These are phyloP conservation scores for Heracleum sosnowskyi DNA, from an alignment of 129 eudicot genomes.

Conservation along the genomic window DNA sequence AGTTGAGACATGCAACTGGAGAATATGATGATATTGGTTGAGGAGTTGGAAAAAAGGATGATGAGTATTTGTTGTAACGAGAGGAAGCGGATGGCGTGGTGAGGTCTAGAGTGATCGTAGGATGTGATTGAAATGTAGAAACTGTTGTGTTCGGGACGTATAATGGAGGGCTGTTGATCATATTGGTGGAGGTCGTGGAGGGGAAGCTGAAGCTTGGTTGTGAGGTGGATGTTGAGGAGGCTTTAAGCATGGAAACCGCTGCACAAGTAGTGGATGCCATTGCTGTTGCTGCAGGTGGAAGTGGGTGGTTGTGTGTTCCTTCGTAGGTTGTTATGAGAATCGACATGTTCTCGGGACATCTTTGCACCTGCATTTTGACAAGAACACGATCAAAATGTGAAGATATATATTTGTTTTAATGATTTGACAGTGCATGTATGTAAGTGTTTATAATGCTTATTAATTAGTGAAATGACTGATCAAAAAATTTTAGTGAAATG, in stretches of 20 bases:
- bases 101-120: slow-evolving; percentile 77
- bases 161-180: slow-evolving; percentile 27
- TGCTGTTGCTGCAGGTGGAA: slow-evolving; percentile 70
- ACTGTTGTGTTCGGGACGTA: slow-evolving; percentile 44
- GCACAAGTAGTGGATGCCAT: slow-evolving; percentile 93
- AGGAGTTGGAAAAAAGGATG: slow-evolving; percentile 22
- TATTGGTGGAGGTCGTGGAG: slow-evolving; percentile 9
- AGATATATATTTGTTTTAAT: no score
- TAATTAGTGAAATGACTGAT: no score
- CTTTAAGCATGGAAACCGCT: slow-evolving; percentile 78
- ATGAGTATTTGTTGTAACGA: slow-evolving; percentile 31
- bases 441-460: no score
- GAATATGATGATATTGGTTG: slow-evolving; percentile 21
- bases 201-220: slow-evolving; percentile 33
- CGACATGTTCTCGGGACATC: slow-evolving; percentile 71
- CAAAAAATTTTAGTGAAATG: no score
- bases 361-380: slow-evolving; percentile 50
- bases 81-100: slow-evolving; percentile 31
- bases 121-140: slow-evolving; percentile 22
- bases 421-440: no score
- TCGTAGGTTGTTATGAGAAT: slow-evolving; percentile 77
- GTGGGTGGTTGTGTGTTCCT: slow-evolving; percentile 76
- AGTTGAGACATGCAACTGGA: slow-evolving; percentile 29
- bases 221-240: slow-evolving; percentile 63
- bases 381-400: not conserved